Evolutionary conservation across 352 stramenopile species (phyloP).

Genomic region (Phytophthora megakarya): DNA sequence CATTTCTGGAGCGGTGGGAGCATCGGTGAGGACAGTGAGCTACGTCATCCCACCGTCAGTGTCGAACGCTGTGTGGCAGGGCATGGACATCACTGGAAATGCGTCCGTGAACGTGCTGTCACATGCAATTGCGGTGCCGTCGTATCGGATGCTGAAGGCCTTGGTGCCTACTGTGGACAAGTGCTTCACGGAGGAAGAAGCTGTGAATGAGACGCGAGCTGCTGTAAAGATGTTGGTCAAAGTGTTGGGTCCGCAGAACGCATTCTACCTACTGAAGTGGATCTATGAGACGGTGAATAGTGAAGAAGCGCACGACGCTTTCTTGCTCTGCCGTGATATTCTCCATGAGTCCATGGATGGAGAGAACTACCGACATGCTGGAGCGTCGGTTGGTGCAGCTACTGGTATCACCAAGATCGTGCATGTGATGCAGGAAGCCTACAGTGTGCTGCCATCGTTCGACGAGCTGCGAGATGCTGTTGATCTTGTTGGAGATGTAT

Average conservation of each 20-base stretch:
- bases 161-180: conserved; percentile 50
- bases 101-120: conserved; percentile 61
- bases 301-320: conserved; percentile 69
- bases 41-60: conserved; percentile 67
- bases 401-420: conserved; percentile 51
- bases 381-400: conserved; percentile 43
- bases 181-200: conserved; percentile 62
- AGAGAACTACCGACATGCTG: conserved; percentile 65
- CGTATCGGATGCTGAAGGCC: conserved; percentile 61
- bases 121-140: conserved; percentile 69
- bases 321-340: conserved; percentile 70
- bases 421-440: conserved; percentile 52
- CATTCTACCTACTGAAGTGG: conserved; percentile 73
- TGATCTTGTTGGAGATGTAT: conserved; percentile 63
- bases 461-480: conserved; percentile 66
- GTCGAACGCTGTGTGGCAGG: conserved; percentile 65
- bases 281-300: conserved; percentile 78
- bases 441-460: conserved; percentile 64
- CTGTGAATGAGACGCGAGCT: conserved; percentile 51
- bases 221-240: conserved; percentile 59
- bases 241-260: conserved; percentile 71
- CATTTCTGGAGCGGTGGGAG: conserved; percentile 55
- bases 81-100: conserved; percentile 64
- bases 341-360: conserved; percentile 60
- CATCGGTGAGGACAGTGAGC: conserved; percentile 53